Base-by-base conservation (phyloP, 169 alveolate species). In the Besnoitia besnoiti region DNA sequence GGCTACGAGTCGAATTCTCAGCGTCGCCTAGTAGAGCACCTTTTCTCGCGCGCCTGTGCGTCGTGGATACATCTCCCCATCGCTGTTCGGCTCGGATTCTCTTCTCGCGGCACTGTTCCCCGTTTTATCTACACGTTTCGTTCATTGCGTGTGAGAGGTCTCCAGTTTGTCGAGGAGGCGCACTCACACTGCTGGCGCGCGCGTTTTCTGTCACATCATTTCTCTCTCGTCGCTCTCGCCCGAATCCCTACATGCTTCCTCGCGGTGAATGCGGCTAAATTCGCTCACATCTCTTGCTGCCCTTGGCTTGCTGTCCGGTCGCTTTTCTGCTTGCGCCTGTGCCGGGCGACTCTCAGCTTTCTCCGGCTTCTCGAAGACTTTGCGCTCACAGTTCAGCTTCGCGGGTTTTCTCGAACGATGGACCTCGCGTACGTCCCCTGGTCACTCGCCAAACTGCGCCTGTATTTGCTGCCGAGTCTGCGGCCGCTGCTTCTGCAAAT, bases 381-480 rank as follows among this genome's bases (percentile, higher is more conserved):
- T 3, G 61, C 55, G 35, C 33, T 77, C 37, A 40, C 8, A 21
- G 7, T 40, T 16, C 87, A 77, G 40, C 87, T 77, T 40, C 59
- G 87, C 33, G 87, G 87, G 30, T 77, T 77, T 55, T 40, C 61
- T 0, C n/a, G 87, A 10, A 44, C 59, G 30, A 37, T 77, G 59
- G 87, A 77, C 59, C 87, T 77, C 87, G 87, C 87, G 35, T 39
- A 39, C 33, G 87, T 77, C 8, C 87, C 87, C 5, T 77, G 87
- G 87, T 24, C 87, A 4, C 87, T 77, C 14, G 87, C 87, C 39
- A 77, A 39, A 39, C 87, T 77, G 3, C 87, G 87, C 4, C 87
- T 77, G 37, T 39, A 40, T 40, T 27, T 77, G 61, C 59, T 77
- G 33, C 87, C 87, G n/a, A 27, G 44, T 21, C 55, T 77, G 37